Percentiles rank a stretch among this genome's conserved stretches.
phyloP scores from a whole-genome alignment of 805 yeast genomes.

The Ogataea kodamae region DNA sequence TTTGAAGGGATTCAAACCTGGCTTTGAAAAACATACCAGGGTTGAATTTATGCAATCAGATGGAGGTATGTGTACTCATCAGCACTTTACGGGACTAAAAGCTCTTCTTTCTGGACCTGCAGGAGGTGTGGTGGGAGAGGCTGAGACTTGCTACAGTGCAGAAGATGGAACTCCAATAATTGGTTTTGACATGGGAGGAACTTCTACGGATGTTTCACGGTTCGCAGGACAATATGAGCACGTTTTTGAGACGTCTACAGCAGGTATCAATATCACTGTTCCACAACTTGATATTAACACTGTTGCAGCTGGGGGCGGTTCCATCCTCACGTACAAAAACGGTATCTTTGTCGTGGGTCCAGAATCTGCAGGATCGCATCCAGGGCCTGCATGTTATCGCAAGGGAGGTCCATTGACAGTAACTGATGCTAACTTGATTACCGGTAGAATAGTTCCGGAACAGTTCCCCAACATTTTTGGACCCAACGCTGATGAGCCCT shows the following conservation, averaged over 20 bases:
- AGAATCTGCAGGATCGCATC: constrained; percentile 10
- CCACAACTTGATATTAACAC: constrained; percentile 33
- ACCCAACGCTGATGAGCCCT: constrained; percentile 6
- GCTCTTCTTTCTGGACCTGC: constrained; percentile 59
- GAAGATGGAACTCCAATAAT: constrained; percentile 24
- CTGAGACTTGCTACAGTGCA: constrained; percentile 47
- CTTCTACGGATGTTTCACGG: constrained; percentile 38
- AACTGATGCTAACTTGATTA: constrained; percentile 8
- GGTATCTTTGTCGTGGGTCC: constrained; percentile 9
- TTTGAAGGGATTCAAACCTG: constrained; percentile 33
- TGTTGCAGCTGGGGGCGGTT: constrained; percentile 11
- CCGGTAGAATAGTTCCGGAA: constrained; percentile 9
- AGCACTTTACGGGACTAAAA: constrained; percentile 49
- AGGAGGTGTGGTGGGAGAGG: constrained; percentile 59
- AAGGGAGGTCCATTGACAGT: constrained; percentile 11
- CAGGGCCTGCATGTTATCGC: constrained; percentile 10
- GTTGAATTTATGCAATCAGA: constrained; percentile 57
- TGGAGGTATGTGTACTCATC: constrained; percentile 54
- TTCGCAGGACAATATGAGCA: constrained; percentile 30
- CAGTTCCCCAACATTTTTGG: constrained; percentile 10
- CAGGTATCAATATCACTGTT: constrained; percentile 35
- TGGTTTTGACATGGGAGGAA: constrained; percentile 40
- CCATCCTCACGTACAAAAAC: constrained; percentile 6
- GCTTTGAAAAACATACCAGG: constrained; percentile 31
- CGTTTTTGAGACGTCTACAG: constrained; percentile 32